Conservation (phyloP, 805 yeast genomes). For the Cyberlindnera saturnus region DNA sequence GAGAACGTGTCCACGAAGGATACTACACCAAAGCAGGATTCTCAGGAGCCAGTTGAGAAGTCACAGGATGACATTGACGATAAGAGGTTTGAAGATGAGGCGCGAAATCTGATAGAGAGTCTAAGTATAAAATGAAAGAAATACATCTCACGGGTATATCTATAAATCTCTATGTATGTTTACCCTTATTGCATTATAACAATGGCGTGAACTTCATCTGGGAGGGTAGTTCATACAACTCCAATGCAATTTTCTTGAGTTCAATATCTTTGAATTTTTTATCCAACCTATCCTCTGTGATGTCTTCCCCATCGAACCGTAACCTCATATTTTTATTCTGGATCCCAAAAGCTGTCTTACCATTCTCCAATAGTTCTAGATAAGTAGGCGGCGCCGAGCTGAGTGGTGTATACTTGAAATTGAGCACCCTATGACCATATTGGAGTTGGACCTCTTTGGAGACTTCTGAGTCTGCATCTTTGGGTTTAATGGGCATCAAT, state of each 20-base stretch:
- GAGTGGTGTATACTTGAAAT: constrained; percentile 57
- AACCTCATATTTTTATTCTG: constrained; percentile 16
- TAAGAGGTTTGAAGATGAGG: constrained; percentile 19
- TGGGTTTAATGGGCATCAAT: constrained; percentile 28
- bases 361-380: constrained; percentile 72
- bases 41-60: neutral
- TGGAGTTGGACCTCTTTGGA: constrained; percentile 38
- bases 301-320: constrained; percentile 12
- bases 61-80: constrained; percentile 7
- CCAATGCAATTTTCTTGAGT: constrained; percentile 8
- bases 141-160: neutral
- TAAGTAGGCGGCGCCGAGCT: constrained; percentile 78
- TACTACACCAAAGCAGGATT: constrained; percentile 5
- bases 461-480: constrained; percentile 29
- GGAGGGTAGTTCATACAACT: constrained; percentile 17
- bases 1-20: neutral
- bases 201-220: constrained; percentile 20
- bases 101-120: constrained; percentile 20
- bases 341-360: constrained; percentile 53
- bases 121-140: constrained; percentile 3
- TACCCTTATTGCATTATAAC: constrained; percentile 11
- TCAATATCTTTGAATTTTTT: constrained; percentile 18
- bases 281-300: constrained; percentile 12
- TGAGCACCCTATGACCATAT: constrained; percentile 49
- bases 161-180: neutral